Conservation (phyloP, 495 filamentous ascomycete species). For the Aspergillus ellipticus region DNA sequence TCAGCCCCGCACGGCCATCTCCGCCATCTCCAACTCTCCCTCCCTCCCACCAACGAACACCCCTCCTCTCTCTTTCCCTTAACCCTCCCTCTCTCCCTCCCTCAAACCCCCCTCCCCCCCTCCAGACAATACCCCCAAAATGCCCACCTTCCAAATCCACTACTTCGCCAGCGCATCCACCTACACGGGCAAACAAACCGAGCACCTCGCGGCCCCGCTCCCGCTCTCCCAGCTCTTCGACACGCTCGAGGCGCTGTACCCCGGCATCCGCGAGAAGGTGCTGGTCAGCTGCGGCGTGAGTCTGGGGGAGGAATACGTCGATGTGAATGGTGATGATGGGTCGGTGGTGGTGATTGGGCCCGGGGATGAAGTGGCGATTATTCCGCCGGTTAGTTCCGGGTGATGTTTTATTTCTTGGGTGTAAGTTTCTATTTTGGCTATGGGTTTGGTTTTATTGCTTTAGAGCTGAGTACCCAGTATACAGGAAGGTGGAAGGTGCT, state of each 20-base stretch:
- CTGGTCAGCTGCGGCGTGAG: constrained; percentile 77
- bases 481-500: no score
- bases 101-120: background rate
- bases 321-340: constrained; percentile 47
- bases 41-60: no score
- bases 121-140: background rate
- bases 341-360: constrained; percentile 55
- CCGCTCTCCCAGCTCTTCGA: constrained; percentile 61
- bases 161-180: constrained; percentile 82
- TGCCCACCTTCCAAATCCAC: constrained; percentile 63
- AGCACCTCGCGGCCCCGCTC: constrained; percentile 70
- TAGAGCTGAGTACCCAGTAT: background rate
- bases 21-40: no score
- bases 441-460: background rate
- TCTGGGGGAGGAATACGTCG: constrained; percentile 83
- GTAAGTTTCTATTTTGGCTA: no score
- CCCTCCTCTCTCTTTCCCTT: no score
- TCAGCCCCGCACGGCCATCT: no score
- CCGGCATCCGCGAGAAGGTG: constrained; percentile 71
- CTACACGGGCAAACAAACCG: constrained; percentile 67
- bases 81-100: background rate
- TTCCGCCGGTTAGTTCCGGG: constrained; percentile 85
- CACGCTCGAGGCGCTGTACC: constrained; percentile 71
- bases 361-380: constrained; percentile 90
- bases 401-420: constrained; percentile 13